Conservation (phyloP, 805 yeast species). For the Cyberlindnera samutprakarnensis region DNA sequence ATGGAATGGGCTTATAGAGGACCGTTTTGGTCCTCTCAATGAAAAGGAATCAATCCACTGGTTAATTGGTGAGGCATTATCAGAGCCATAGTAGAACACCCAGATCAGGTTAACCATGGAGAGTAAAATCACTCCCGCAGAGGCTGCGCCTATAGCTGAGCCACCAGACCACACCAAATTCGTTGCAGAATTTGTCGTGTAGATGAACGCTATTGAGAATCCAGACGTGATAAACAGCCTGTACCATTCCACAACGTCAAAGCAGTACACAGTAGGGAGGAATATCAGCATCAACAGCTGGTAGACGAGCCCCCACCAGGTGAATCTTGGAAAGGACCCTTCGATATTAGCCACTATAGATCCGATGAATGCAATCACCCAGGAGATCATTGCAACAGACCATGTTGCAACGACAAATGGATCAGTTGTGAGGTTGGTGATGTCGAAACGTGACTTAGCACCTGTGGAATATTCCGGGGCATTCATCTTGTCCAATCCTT, state of each 20-base stretch:
- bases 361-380: conserved; percentile 88
- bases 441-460: conserved; percentile 3
- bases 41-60: conserved; percentile 81
- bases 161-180: conserved; percentile 62
- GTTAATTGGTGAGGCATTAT: conserved; percentile 80
- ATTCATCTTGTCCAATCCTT: no score
- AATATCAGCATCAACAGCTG: conserved; percentile 54
- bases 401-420: conserved; percentile 85
- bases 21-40: conserved; percentile 38
- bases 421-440: conserved; percentile 54
- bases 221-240: conserved; percentile 36
- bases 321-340: conserved; percentile 62
- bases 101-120: conserved; percentile 79
- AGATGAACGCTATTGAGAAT: conserved; percentile 65
- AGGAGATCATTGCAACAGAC: conserved; percentile 65
- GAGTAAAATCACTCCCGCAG: conserved; percentile 84
- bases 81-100: conserved; percentile 87
- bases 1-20: conserved; percentile 21
- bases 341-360: conserved; percentile 49
- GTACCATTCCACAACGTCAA: conserved; percentile 63
- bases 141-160: conserved; percentile 72
- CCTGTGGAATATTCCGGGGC: no score
- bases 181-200: conserved; percentile 79
- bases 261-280: conserved; percentile 46
- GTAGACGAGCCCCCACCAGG: conserved; percentile 96